Percentiles rank a stretch among this genome's conserved stretches.
Evolutionary conservation across 1,284 basidiomycete species (phyloP).

Genomic region (Irpex lacteus): DNA sequence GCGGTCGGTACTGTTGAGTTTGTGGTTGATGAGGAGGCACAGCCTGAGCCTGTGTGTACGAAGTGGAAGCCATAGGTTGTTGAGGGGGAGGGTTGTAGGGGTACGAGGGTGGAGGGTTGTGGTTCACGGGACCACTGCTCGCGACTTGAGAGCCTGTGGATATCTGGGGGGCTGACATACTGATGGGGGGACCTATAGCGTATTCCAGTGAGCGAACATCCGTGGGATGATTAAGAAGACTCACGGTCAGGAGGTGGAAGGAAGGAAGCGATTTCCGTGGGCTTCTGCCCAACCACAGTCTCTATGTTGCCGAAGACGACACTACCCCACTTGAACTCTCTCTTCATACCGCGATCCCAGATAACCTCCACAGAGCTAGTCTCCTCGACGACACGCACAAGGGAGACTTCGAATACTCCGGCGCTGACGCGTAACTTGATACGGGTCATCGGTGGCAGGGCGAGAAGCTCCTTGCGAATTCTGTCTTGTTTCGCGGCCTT

Average conservation of each 20-base stretch:
- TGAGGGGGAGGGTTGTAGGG: not conserved
- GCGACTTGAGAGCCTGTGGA: no score
- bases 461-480: constrained; percentile 62
- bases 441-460: constrained; percentile 63
- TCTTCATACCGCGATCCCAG: constrained; percentile 68
- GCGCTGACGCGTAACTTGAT: constrained; percentile 80
- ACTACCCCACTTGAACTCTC: constrained; percentile 79
- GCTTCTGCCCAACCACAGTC: constrained; percentile 56
- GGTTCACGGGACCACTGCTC: no score
- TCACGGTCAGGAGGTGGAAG: constrained; percentile 26
- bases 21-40: not conserved
- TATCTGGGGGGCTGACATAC: no score
- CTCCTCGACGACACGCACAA: constrained; percentile 68
- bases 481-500: constrained; percentile 67
- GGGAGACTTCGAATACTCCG: constrained; percentile 78
- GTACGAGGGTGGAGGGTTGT: not conserved
- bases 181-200: no score
- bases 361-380: constrained; percentile 71
- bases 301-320: constrained; percentile 60
- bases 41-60: not conserved
- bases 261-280: constrained; percentile 41
- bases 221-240: constrained; percentile 17
- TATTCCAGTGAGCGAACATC: no score
- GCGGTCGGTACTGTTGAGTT: not conserved
- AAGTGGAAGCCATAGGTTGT: not conserved